A percentile compares a stretch with the other conserved stretches of the same genome.
Conservation (phyloP, 306 rosid genomes). For the Glycyrrhiza uralensis region DNA sequence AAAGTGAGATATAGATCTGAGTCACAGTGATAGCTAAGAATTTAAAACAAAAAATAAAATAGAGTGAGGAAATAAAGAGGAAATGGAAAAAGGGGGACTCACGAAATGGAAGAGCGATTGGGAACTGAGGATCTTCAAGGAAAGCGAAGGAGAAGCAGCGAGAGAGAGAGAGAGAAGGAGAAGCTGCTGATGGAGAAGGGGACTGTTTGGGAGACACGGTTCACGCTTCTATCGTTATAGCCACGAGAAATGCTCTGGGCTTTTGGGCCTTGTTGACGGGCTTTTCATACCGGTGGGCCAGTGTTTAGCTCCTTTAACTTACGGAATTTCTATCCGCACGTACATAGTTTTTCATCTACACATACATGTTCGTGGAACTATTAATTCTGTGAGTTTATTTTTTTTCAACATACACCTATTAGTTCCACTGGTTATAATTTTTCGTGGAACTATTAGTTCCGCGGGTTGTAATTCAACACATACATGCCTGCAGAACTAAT, state of each 20-base stretch:
- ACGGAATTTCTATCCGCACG: no score
- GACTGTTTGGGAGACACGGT: neutral
- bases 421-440: no score
- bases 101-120: constrained; percentile 31
- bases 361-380: no score
- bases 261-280: constrained; percentile 10
- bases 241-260: constrained; percentile 22
- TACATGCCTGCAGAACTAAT: no score
- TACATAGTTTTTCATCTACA: no score
- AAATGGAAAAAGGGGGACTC: neutral
- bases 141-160: neutral
- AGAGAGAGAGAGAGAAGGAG: neutral
- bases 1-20: constrained; percentile 29
- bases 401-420: no score
- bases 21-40: neutral
- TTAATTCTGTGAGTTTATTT: no score
- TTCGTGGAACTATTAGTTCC: no score
- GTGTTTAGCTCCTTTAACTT: no score
- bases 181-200: neutral
- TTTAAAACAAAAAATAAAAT: neutral
- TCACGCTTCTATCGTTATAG: constrained; percentile 1
- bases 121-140: constrained; percentile 32
- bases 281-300: neutral
- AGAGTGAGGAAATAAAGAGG: neutral
- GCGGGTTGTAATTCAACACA: no score